Conservation (phyloP, 2,329 filamentous ascomycete species). For the Talaromyces albobiverticillius region DNA sequence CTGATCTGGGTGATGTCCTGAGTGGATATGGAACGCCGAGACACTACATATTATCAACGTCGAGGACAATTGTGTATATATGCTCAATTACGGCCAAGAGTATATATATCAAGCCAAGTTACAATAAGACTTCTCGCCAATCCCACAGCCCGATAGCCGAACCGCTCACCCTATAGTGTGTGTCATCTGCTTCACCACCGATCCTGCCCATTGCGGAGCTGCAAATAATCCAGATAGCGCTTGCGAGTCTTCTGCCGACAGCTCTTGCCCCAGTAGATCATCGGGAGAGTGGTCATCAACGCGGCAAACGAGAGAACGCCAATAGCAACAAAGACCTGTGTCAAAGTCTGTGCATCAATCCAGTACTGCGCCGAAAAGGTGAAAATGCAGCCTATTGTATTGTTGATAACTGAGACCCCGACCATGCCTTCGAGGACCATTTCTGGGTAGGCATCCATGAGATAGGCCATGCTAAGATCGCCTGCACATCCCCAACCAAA, state of each 20-base stretch:
- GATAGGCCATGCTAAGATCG: conserved; percentile 54
- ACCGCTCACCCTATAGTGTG: too few species aligned
- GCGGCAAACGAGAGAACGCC: background rate
- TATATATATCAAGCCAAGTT: too few species aligned
- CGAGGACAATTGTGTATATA: too few species aligned
- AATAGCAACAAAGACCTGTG: background rate
- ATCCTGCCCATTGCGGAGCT: background rate
- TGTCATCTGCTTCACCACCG: too few species aligned
- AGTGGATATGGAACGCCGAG: too few species aligned
- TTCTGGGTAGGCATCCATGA: conserved; percentile 56
- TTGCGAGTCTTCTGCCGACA: background rate
- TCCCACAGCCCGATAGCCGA: too few species aligned
- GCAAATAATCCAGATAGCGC: background rate
- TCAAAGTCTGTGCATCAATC: background rate
- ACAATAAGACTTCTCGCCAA: too few species aligned
- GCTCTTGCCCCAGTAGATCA: background rate
- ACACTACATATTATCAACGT: too few species aligned
- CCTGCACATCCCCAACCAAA: conserved; percentile 60
- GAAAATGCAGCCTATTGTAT: conserved; percentile 46
- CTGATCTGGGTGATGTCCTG: too few species aligned
- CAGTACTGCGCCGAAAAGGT: background rate
- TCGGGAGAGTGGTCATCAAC: background rate
- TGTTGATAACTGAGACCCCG: conserved; percentile 58
- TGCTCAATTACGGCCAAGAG: too few species aligned
- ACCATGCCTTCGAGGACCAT: conserved; percentile 60